Base-by-base conservation (phyloP, 2,329 filamentous ascomycete species). In the Nigrospora sphaerica region DNA sequence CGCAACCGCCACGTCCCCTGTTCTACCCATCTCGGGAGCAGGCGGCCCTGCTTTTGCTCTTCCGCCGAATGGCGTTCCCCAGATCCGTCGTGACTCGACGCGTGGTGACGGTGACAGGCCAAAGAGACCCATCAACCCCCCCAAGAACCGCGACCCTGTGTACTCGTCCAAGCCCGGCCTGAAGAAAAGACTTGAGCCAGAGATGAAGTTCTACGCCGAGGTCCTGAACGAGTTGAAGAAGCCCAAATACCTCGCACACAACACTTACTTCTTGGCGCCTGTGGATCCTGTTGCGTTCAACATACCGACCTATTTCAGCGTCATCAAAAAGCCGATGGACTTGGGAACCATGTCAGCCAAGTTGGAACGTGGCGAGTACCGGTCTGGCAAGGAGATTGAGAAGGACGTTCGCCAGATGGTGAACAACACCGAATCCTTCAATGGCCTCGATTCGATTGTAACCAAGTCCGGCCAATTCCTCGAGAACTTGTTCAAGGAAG, bases 301-400 rank as follows among this genome's bases (percentile, higher is more conserved):
- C 62, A 96, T 97, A 49, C 93, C 93, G 1, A 85, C 86, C 19
- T 98, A 98, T 63, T 88, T 93, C 63, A 89, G 86, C 58, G 74
- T 97, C 51, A 90, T 98, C 69, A 97, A 95, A 73, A 89, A 91
- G 62, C 93, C 93, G 0, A 98, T 97, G 92, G 92, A 98, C 63
- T 74, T 96, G 42, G 75, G 78, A 14, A 95, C 88, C n/a, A 86
- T 95, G 60, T 74, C 79, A 33, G 75, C 76, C 37, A 95, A 95
- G 66, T 74, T 96, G 36, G 81, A 85, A 55, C 74, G 74, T 12
- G 89, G 90, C 23, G 80, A 89, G 46, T 97, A 97, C 60, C 78
- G 81, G 54, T 88, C 77, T 47, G 77, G 88, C 1, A 90, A 89
- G 63, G 91, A 96, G 39, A 89, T 97, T 56, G 86, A 95, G 59